Evolutionary conservation across 495 filamentous ascomycete genomes (phyloP).

Genomic region (Podospora bellae-mahoneyi): DNA sequence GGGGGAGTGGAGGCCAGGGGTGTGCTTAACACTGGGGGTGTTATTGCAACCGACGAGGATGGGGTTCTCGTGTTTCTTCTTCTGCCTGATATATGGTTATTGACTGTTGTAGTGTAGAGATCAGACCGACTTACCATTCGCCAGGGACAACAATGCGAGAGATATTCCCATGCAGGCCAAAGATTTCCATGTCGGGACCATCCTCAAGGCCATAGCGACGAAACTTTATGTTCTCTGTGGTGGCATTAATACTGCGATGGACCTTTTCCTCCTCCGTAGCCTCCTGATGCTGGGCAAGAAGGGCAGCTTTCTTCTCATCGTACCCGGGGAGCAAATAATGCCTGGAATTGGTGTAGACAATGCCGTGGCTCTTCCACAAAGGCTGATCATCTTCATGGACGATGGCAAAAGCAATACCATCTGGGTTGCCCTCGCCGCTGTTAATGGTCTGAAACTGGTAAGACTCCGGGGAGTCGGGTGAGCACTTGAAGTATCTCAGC

Average conservation of each 20-base stretch:
- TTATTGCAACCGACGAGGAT: not conserved
- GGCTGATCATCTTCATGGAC: not conserved
- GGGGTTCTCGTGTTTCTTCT: not conserved
- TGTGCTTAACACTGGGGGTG: not conserved
- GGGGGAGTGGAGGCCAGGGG: not conserved
- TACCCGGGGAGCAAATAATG: not conserved
- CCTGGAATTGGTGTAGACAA: not conserved
- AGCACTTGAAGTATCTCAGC: not conserved
- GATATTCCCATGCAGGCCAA: not conserved
- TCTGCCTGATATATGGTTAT: not conserved
- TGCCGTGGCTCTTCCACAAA: not conserved
- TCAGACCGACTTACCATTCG: not conserved
- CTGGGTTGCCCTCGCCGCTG: not conserved
- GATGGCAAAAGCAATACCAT: not conserved
- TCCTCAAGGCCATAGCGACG: not conserved
- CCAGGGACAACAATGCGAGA: not conserved
- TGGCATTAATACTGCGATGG: not conserved
- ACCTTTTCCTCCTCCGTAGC: not conserved
- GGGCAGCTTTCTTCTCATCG: not conserved
- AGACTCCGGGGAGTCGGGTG: not conserved
- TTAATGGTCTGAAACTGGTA: not conserved
- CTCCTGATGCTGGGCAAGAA: not conserved
- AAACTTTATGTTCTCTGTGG: not conserved
- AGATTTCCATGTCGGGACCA: not conserved
- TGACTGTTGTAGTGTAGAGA: not conserved